Evolutionary conservation across 768 basidiomycete genomes (phyloP), one percentile per base, ranked within the genome.

Genomic region (Tricholoma saponaceum): DNA sequence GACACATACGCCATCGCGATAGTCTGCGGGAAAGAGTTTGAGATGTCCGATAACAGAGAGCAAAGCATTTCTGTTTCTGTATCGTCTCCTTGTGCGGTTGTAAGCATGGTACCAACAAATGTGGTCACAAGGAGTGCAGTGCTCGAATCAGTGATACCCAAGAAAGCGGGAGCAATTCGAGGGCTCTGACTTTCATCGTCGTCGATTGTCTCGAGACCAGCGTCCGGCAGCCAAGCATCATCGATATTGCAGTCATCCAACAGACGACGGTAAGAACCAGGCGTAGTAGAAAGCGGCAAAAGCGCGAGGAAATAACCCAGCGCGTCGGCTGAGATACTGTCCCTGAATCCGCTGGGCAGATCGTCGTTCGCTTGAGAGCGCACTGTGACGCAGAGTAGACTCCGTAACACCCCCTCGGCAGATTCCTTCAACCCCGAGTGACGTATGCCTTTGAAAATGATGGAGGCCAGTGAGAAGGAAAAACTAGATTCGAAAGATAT

Each of bases 401-500:
- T 85, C 61, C 86, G 78, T 13, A 94, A 74, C 14, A 83, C 80
- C 3, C 74, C 75, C 60, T 83, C 82, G 1, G 89, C 85, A 12
- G 83, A 78, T 6, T 83, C 82, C 52, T 75, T 82, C 61, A 92
- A 78, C 3, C 78, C 76, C 2, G 83, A 78, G 62, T 87, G 85
- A 23, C 93, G 84, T 55, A 94, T 73, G 39, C 92, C 93, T 67
- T 95, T 94, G 80, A 94, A 91, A 49, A 96, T 83, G 61, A 92
- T 81, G 0, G 90, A 78, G 1, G 92, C 86, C 18, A 97, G 71
- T 12, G 89, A 86, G 71, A 95, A 92, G 6, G 90, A 90, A 72
- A 93, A 89, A 68, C 78, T 87, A 0, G 75, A 70, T 22, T 89
- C 87, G 72, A 95, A 95, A 0, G 89, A 90, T 25, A 96, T 72